phyloP scores from a whole-genome alignment of 176 grass and related monocot genomes.

The Ensete ventricosum region DNA sequence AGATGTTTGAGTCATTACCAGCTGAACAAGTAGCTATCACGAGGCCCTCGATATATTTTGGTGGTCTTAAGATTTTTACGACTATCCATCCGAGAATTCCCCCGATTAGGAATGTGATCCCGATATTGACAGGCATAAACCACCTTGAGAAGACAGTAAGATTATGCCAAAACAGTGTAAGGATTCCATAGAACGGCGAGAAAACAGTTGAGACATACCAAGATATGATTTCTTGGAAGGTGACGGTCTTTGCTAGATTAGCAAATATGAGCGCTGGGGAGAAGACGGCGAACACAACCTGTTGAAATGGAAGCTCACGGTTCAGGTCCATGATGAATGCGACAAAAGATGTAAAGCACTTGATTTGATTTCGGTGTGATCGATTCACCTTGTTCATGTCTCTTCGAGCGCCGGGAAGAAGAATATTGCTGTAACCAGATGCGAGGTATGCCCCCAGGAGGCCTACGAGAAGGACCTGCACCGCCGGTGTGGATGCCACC shows the following conservation, averaged over 20 bases:
- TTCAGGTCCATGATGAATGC: background rate
- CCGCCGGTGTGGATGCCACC: conserved; percentile 62
- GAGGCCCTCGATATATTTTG: conserved; percentile 14
- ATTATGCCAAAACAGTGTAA: background rate
- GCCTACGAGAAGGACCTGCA: conserved; percentile 77
- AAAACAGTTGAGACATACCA: conserved; percentile 13
- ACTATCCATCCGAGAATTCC: conserved; percentile 28
- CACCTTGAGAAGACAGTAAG: conserved; percentile 18
- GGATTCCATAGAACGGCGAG: background rate
- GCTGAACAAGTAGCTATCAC: conserved; percentile 24
- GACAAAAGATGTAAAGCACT: background rate
- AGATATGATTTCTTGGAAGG: conserved; percentile 21
- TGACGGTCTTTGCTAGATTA: conserved; percentile 30
- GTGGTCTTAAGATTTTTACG: conserved; percentile 27
- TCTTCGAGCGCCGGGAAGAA: conserved; percentile 48
- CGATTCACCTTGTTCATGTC: conserved; percentile 70
- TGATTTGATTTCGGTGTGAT: too few relatives aligned
- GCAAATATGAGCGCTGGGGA: conserved; percentile 21
- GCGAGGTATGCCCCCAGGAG: conserved; percentile 67
- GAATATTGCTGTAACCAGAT: conserved; percentile 46
- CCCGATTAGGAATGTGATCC: conserved; percentile 23
- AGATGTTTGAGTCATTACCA: background rate
- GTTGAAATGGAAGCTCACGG: background rate
- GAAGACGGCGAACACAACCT: conserved; percentile 27
- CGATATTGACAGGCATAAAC: conserved; percentile 35